A percentile compares a stretch with the other conserved stretches of the same genome.
Conservation (phyloP, 345 rosid genomes). For the Nasturtium officinale region DNA sequence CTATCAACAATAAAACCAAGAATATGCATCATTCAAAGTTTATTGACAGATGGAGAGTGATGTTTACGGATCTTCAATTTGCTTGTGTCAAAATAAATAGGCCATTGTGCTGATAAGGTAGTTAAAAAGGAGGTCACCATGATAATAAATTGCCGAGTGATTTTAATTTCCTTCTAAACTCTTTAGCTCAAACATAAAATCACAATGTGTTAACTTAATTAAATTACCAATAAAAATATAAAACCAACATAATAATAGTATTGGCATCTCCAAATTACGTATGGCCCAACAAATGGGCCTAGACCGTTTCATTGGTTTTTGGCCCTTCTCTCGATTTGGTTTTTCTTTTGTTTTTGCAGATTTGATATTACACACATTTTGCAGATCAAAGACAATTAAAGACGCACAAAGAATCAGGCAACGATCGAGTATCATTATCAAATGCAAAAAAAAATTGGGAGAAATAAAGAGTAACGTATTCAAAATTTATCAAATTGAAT, state of each 20-base stretch:
- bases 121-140: neutral
- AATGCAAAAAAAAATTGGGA: no score
- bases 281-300: neutral
- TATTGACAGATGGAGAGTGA: neutral
- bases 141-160: neutral
- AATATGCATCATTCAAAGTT: neutral
- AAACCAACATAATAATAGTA: neutral
- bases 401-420: neutral
- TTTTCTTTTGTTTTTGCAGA: neutral
- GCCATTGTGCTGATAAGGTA: neutral
- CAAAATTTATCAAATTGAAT: no score
- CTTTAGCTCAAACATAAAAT: neutral
- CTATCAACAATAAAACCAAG: neutral
- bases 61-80: neutral
- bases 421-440: neutral
- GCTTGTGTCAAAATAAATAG: neutral
- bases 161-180: neutral
- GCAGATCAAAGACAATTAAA: neutral
- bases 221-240: neutral
- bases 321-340: neutral
- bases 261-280: neutral
- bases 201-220: neutral
- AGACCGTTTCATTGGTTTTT: neutral
- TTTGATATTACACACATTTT: neutral
- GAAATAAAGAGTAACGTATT: no score